A percentile compares a stretch with the other conserved stretches of the same genome.
Evolutionary conservation across 257 asterid genomes (phyloP).

Genomic region (Scutellaria galericulata): DNA sequence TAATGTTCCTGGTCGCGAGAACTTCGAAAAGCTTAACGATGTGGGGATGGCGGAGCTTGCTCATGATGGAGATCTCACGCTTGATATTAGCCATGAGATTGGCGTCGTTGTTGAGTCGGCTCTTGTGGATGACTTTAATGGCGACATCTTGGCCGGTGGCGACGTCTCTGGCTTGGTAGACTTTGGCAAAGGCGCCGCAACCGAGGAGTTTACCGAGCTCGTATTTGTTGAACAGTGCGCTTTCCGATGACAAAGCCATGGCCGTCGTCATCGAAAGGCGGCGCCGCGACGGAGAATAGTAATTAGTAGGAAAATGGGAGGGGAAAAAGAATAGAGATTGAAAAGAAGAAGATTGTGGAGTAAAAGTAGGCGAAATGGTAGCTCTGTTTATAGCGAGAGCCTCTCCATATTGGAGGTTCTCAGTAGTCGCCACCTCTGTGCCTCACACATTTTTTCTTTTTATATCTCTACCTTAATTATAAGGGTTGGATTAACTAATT

Average conservation of each 20-base stretch:
- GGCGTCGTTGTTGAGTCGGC: conserved; percentile 36
- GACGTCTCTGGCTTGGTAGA: conserved; percentile 44
- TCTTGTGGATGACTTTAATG: conserved; percentile 46
- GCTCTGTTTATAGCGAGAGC: not conserved
- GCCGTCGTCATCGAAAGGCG: conserved; percentile 18
- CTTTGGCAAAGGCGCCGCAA: conserved; percentile 55
- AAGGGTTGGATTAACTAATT: too few relatives aligned
- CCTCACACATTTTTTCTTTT: too few relatives aligned
- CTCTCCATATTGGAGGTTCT: too few relatives aligned
- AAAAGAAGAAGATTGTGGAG: conserved; percentile 1
- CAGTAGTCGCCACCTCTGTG: too few relatives aligned
- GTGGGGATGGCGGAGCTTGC: conserved; percentile 45
- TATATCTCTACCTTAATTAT: too few relatives aligned
- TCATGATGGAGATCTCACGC: conserved; percentile 51
- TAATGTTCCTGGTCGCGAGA: conserved; percentile 48
- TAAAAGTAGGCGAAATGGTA: not conserved
- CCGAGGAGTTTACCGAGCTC: conserved; percentile 53
- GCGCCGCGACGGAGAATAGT: not conserved
- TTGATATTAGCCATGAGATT: conserved; percentile 38
- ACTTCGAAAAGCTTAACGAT: conserved; percentile 47
- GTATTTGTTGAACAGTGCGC: conserved; percentile 42
- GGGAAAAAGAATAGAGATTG: conserved; percentile 12
- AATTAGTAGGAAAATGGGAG: not conserved
- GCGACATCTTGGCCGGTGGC: conserved; percentile 48
- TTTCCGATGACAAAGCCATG: conserved; percentile 40